Base-by-base conservation (phyloP, 495 filamentous ascomycete genomes). In the Talaromyces stipitatus region DNA sequence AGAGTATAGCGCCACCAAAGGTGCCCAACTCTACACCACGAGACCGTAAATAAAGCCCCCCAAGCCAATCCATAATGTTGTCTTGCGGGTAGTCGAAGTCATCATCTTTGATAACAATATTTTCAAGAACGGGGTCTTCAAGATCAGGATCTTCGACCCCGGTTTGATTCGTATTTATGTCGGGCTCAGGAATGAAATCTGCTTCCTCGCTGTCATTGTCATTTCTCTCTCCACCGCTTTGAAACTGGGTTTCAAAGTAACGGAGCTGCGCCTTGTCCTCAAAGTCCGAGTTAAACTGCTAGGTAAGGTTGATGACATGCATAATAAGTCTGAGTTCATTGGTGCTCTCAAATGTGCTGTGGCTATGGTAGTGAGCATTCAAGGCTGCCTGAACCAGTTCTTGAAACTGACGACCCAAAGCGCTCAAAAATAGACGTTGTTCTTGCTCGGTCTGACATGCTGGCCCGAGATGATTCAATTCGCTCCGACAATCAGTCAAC, bases 391-490 rank as follows among this genome's bases (percentile, higher is more conserved):
- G 26, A 1, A 64, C 62, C 0, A 76, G 54, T 0, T 56, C 41
- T 45, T 78, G 75, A 45, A 77, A 81, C 3, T 54, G 50, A 23
- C 61, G 67, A 4, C 67, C 68, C 26, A 78, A 61, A 6, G 57
- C 55, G 22, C 65, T 65, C 16, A 81, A 70, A 57, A 64, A 80
- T 3, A 57, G 61, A 2, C 62, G 64, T 46, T 80, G 78, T 51
- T 78, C 62, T 5, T 69, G 59, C 50, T 62, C 51, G 1, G 67
- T 69, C 55, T 66, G 62, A 0, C 78, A 65, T 4, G 67, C 56
- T 11, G 70, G 69, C 0, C 81, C 81, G 60, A 83, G 65, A 14
- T 36, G 57, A 4, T 72, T 52, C 4, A 75, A 66, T n/a, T 62
- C 32, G 11, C 60, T 60, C 55, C 62, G 64, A 54, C 61, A 62